These are phyloP conservation scores for Pichia phayaonensis DNA, from an alignment of 805 yeast species.

Conservation along the genomic window DNA sequence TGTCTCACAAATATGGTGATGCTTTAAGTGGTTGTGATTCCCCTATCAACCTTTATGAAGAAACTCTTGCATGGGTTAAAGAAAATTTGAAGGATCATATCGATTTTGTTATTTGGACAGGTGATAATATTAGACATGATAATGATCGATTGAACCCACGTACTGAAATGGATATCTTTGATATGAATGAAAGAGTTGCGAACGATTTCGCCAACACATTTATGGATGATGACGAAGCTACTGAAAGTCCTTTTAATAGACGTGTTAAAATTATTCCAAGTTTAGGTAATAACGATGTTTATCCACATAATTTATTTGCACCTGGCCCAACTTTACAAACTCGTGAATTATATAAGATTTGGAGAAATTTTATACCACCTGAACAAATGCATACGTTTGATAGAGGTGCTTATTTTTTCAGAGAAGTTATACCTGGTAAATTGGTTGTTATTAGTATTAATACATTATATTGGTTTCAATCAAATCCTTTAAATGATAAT, in stretches of 20 bases:
- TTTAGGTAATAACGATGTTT: slow-evolving; percentile 82
- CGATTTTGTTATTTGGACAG: slow-evolving; percentile 87
- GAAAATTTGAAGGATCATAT: slow-evolving; percentile 63
- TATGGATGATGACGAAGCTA: slow-evolving; percentile 35
- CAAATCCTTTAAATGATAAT: slow-evolving; percentile 76
- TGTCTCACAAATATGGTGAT: slow-evolving; percentile 65
- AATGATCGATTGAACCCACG: slow-evolving; percentile 70
- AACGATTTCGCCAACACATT: slow-evolving; percentile 45
- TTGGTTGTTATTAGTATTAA: slow-evolving; percentile 75
- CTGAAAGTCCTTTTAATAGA: slow-evolving; percentile 21
- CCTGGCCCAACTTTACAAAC: slow-evolving; percentile 89
- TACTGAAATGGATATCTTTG: slow-evolving; percentile 63
- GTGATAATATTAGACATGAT: slow-evolving; percentile 82
- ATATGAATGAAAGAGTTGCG: slow-evolving; percentile 55
- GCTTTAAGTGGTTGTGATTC: slow-evolving; percentile 74
- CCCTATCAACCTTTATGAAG: slow-evolving; percentile 52
- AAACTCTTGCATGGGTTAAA: slow-evolving; percentile 61
- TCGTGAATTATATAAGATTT: slow-evolving; percentile 62
- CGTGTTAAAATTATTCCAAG: slow-evolving; percentile 51
- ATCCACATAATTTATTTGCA: slow-evolving; percentile 78
- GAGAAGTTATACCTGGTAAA: slow-evolving; percentile 72
- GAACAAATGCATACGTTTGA: slow-evolving; percentile 70
- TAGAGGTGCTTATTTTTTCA: slow-evolving; percentile 66
- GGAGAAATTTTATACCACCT: slow-evolving; percentile 69
- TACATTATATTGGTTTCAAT: slow-evolving; percentile 64